phyloP scores from a whole-genome alignment of 2,329 filamentous ascomycete species.

The Aspergillus niger region DNA sequence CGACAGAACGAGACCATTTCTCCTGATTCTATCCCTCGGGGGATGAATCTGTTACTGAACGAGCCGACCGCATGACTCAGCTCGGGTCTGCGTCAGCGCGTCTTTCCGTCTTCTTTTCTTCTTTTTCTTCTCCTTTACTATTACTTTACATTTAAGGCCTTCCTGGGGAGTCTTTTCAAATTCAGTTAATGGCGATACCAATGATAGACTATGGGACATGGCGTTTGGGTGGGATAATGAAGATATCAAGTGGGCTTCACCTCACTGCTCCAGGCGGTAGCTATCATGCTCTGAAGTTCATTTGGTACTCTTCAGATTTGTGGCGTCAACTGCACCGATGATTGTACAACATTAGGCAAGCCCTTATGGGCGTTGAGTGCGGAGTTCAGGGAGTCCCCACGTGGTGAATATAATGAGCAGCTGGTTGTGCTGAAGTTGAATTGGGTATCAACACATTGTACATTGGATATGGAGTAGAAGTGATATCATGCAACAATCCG shows the following conservation, averaged over 20 bases:
- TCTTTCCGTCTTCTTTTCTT: background rate
- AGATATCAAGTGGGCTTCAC: background rate
- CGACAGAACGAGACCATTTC: slow-evolving; percentile 26
- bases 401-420: background rate
- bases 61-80: slow-evolving; percentile 17
- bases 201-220: slow-evolving; percentile 33
- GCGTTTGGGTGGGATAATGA: slow-evolving; percentile 14
- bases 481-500: slow-evolving; percentile 11
- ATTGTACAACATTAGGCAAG: background rate
- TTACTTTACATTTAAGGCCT: slow-evolving; percentile 8
- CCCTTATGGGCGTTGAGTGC: background rate
- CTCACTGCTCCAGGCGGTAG: background rate
- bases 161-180: slow-evolving; percentile 8
- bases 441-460: slow-evolving; percentile 4
- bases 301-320: background rate
- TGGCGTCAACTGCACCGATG: background rate
- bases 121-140: slow-evolving; percentile 11
- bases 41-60: slow-evolving; percentile 26
- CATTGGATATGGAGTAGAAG: slow-evolving; percentile 2
- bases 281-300: background rate
- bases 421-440: background rate
- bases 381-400: background rate
- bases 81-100: background rate
- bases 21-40: slow-evolving; percentile 27
- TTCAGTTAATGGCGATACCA: slow-evolving; percentile 35